Conservation (phyloP, 805 yeast genomes). For the Barnettozyma botsteinii region DNA sequence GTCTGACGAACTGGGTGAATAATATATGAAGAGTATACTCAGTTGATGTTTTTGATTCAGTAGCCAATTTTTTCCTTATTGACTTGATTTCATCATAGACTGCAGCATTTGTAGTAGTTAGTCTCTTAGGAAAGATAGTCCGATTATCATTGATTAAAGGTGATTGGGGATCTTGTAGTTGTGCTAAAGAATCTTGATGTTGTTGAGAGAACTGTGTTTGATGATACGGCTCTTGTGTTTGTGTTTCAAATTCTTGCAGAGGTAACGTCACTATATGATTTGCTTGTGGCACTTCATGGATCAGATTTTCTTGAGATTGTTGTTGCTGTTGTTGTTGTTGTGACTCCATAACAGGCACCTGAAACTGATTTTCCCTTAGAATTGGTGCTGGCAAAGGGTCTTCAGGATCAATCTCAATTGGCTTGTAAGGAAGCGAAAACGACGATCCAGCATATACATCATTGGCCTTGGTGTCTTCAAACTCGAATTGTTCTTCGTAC, state of each 20-base stretch:
- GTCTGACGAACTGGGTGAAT: conserved; percentile 91
- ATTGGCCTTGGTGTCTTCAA: background rate
- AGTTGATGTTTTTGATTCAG: conserved; percentile 66
- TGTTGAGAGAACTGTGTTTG: background rate
- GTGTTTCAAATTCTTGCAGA: background rate
- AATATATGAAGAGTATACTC: conserved; percentile 92
- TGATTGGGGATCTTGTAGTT: background rate
- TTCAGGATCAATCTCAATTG: conserved; percentile 18
- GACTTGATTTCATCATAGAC: conserved; percentile 21
- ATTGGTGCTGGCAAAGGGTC: conserved; percentile 2
- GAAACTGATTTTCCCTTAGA: background rate
- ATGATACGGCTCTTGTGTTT: background rate
- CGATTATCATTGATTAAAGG: background rate
- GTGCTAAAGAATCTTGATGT: background rate
- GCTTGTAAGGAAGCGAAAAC: conserved; percentile 2
- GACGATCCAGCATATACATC: background rate
- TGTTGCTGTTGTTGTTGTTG: background rate
- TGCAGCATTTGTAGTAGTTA: conserved; percentile 18
- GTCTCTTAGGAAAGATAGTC: conserved; percentile 4
- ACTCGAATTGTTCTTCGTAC: background rate
- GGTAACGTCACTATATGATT: conserved; percentile 1
- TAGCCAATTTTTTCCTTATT: conserved; percentile 34
- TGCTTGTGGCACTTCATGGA: background rate
- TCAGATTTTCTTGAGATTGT: background rate
- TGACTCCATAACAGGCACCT: background rate